phyloP scores from a whole-genome alignment of 805 yeast species.

The Priceomyces carsonii region DNA sequence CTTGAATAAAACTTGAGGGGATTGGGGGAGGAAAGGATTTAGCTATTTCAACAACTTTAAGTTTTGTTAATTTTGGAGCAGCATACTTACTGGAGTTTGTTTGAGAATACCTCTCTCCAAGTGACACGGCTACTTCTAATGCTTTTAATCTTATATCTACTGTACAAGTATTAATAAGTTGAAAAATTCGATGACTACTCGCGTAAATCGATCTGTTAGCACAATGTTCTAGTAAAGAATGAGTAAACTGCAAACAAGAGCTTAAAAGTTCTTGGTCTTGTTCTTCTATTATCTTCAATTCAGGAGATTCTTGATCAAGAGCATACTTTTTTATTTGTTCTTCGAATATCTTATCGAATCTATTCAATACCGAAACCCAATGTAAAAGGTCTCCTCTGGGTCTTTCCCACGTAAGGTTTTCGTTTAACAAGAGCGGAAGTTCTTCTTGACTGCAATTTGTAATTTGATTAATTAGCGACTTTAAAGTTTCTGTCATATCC shows the following conservation, averaged over 20 bases:
- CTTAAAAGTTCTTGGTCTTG: constrained; percentile 50
- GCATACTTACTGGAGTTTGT: constrained; percentile 42
- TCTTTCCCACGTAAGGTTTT: constrained; percentile 53
- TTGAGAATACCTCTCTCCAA: constrained; percentile 61
- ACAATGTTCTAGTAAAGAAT: constrained; percentile 65
- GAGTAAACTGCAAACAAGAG: constrained; percentile 61
- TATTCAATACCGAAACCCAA: constrained; percentile 77
- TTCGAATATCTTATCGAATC: constrained; percentile 70
- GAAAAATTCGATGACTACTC: constrained; percentile 61
- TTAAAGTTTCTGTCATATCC: constrained; percentile 30
- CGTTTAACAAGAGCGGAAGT: constrained; percentile 40
- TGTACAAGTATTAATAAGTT: constrained; percentile 59
- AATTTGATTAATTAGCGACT: constrained; percentile 37
- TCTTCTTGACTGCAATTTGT: constrained; percentile 34
- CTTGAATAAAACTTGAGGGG: constrained; percentile 31
- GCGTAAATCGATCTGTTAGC: constrained; percentile 66
- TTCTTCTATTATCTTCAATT: constrained; percentile 43
- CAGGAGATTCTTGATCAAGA: constrained; percentile 47
- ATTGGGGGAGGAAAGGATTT: constrained; percentile 51
- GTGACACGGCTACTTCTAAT: constrained; percentile 56
- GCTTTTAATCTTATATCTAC: constrained; percentile 60
- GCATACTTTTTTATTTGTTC: constrained; percentile 53
- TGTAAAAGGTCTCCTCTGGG: constrained; percentile 70
- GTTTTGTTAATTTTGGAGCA: constrained; percentile 45
- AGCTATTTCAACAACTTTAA: constrained; percentile 54